phyloP scores from a whole-genome alignment of 148 eudicot species.

The Polygonum aviculare region DNA sequence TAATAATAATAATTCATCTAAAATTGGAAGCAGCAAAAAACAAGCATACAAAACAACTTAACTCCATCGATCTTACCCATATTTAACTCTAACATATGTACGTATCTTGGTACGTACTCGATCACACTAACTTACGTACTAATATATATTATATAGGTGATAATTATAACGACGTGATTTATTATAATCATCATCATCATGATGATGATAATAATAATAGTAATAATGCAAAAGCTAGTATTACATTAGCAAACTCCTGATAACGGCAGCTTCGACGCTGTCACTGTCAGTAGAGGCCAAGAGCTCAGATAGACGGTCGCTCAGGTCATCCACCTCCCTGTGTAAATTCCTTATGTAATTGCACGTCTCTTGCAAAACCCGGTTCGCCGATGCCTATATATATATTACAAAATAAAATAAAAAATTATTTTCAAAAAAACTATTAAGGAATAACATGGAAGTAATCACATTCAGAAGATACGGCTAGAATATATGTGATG shows the following conservation, averaged over 20 bases:
- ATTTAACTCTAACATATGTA: slow-evolving; percentile 8
- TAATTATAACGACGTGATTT: neutral
- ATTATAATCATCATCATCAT: neutral
- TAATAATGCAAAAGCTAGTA: neutral
- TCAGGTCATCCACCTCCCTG: slow-evolving; percentile 80
- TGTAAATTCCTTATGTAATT: slow-evolving; percentile 74
- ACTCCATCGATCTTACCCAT: neutral
- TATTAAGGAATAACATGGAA: neutral
- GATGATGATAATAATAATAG: too few relatives aligned
- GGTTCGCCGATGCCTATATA: slow-evolving; percentile 63
- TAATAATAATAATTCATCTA: neutral
- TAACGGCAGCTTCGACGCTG: slow-evolving; percentile 85
- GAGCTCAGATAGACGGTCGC: slow-evolving; percentile 68
- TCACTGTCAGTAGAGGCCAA: slow-evolving; percentile 69
- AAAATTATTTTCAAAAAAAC: neutral
- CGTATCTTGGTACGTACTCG: neutral
- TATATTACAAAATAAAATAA: too few relatives aligned
- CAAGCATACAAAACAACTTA: neutral
- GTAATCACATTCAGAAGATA: neutral
- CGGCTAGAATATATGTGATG: neutral
- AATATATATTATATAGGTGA: neutral
- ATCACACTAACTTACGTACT: neutral
- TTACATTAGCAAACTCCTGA: slow-evolving; percentile 76
- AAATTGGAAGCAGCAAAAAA: neutral
- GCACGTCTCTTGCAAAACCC: slow-evolving; percentile 82